Conservation (phyloP, 331 rosid species). For the Rhamnella rubrinervis region DNA sequence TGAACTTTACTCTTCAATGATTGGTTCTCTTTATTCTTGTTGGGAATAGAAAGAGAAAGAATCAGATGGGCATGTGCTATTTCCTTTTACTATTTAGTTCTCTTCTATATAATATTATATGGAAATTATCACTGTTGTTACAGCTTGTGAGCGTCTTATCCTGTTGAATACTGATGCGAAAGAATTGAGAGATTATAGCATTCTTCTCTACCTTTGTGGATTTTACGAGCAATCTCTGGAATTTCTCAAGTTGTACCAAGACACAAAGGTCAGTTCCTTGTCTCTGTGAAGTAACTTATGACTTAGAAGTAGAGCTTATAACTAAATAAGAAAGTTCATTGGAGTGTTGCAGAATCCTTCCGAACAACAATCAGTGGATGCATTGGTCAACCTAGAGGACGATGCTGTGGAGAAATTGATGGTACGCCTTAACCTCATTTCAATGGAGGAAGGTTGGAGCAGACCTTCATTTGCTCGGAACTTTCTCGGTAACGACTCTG, state of each 20-base stretch:
- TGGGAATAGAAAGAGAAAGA: too few relatives aligned
- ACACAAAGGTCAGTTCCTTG: conserved; percentile 45
- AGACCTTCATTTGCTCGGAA: conserved; percentile 50
- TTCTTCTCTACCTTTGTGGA: conserved; percentile 93
- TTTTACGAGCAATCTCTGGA: conserved; percentile 62
- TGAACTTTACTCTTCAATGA: not conserved
- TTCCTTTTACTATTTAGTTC: not conserved
- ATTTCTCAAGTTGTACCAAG: conserved; percentile 55
- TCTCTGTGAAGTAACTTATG: not conserved
- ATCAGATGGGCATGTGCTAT: not conserved
- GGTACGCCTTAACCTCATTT: conserved; percentile 62
- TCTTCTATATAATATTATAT: not conserved
- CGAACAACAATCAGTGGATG: conserved; percentile 19
- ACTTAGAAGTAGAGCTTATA: not conserved
- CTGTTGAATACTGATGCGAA: conserved; percentile 58
- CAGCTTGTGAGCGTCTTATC: conserved; percentile 95
- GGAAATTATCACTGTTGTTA: conserved; percentile 19
- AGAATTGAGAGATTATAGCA: conserved; percentile 84
- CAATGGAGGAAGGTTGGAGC: conserved; percentile 87
- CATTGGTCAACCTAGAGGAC: conserved; percentile 50
- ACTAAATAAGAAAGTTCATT: not conserved
- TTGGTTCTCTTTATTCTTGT: too few relatives aligned
- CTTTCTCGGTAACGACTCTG: conserved; percentile 66
- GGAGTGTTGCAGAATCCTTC: conserved; percentile 44
- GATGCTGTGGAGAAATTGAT: conserved; percentile 69